A percentile compares a stretch with the other conserved stretches of the same genome.
These are phyloP conservation scores for Cyberlindnera nakhonratchasimensis DNA, from an alignment of 805 yeast genomes.

Conservation along the genomic window DNA sequence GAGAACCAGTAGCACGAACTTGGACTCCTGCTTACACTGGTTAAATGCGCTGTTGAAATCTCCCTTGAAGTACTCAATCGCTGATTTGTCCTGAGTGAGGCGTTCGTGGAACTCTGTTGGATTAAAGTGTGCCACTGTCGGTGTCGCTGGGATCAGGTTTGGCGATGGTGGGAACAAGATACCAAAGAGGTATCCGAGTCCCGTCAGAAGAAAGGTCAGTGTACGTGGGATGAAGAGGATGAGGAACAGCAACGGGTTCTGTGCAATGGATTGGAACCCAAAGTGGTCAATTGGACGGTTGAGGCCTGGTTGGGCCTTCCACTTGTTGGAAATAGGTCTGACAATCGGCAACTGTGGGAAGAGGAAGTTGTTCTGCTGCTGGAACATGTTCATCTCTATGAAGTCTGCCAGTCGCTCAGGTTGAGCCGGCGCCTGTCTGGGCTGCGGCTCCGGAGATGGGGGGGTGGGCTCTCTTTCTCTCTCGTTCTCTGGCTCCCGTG, in stretches of 20 bases:
- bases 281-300: slow-evolving; percentile 9
- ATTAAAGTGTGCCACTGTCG: slow-evolving; percentile 21
- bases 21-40: slow-evolving; percentile 20
- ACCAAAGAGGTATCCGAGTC: slow-evolving; percentile 34
- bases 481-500: slow-evolving; percentile 4
- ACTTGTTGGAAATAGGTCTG: slow-evolving; percentile 31
- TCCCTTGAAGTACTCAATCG: slow-evolving; percentile 15
- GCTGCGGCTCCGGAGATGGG: slow-evolving; percentile 2
- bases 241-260: slow-evolving; percentile 44
- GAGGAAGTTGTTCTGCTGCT: background rate
- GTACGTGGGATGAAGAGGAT: slow-evolving; percentile 55
- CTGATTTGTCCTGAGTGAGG: slow-evolving; percentile 17
- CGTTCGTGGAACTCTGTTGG: slow-evolving; percentile 14
- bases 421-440: background rate
- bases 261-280: slow-evolving; percentile 14
- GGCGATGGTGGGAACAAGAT: slow-evolving; percentile 35
- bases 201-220: slow-evolving; percentile 39
- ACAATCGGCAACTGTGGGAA: slow-evolving; percentile 32
- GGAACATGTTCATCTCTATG: background rate
- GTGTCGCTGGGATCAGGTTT: slow-evolving; percentile 31
- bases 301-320: slow-evolving; percentile 21
- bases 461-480: slow-evolving; percentile 1
- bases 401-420: slow-evolving; percentile 6
- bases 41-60: slow-evolving; percentile 25
- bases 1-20: slow-evolving; percentile 20